These are phyloP conservation scores for Botrytis aclada DNA, from an alignment of 2,329 filamentous ascomycete genomes.

Conservation along the genomic window DNA sequence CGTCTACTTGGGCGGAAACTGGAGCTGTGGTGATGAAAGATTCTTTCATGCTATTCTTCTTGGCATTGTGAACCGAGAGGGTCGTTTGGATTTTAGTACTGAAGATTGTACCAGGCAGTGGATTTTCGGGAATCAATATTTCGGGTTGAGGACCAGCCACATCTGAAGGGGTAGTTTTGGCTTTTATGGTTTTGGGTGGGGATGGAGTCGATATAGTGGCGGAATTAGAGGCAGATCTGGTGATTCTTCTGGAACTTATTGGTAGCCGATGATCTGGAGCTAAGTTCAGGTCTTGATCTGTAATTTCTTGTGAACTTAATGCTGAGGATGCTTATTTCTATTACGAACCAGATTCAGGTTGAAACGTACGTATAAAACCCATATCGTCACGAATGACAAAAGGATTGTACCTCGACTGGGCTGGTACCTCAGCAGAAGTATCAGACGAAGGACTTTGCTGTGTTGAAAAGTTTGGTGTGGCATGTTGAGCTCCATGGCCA, in stretches of 20 bases:
- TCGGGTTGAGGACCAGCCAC: background rate
- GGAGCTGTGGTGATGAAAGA: too few species aligned
- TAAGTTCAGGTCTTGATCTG: background rate
- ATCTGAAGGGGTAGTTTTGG: background rate
- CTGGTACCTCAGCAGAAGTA: too few species aligned
- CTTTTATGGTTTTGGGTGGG: background rate
- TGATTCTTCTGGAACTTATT: background rate
- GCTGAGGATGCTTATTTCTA: background rate
- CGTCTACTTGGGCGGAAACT: background rate
- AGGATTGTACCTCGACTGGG: background rate
- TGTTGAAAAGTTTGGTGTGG: background rate
- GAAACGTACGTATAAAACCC: conserved; percentile 7
- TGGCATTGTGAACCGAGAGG: background rate
- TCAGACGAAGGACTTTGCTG: background rate
- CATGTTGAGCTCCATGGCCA: background rate
- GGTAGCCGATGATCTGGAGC: background rate
- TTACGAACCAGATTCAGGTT: background rate
- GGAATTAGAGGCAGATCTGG: background rate
- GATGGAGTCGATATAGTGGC: too few species aligned
- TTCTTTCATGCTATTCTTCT: background rate
- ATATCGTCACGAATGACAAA: background rate
- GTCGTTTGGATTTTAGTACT: background rate
- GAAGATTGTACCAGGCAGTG: background rate
- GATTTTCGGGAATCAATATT: background rate
- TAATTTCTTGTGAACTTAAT: background rate